Conservation (phyloP, 164 flowering plant genomes). For the Piper longum region DNA sequence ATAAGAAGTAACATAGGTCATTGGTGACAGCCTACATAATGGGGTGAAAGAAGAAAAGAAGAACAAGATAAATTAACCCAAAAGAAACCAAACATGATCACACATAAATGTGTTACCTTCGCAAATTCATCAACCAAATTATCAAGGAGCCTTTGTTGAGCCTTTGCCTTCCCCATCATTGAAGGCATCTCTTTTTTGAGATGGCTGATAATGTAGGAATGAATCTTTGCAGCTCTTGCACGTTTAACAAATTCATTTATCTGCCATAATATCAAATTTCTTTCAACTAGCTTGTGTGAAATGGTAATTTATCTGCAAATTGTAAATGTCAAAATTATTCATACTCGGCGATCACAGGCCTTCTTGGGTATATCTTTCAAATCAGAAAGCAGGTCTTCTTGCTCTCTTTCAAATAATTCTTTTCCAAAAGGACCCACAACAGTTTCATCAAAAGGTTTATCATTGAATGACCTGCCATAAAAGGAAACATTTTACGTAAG, state of each 20-base stretch:
- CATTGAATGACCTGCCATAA: constrained; percentile 76
- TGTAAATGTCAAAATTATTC: constrained; percentile 10
- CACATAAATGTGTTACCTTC: constrained; percentile 32
- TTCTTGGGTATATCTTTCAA: constrained; percentile 87
- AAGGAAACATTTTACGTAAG: background rate
- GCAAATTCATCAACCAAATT: constrained; percentile 73
- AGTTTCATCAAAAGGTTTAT: constrained; percentile 71
- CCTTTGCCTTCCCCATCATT: constrained; percentile 84
- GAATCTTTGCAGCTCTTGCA: constrained; percentile 96
- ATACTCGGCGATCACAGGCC: constrained; percentile 94
- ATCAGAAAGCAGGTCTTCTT: constrained; percentile 84
- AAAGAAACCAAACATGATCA: background rate
- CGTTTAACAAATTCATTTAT: constrained; percentile 96
- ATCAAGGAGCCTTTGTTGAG: constrained; percentile 73
- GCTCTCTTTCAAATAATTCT: constrained; percentile 88
- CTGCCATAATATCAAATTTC: constrained; percentile 15
- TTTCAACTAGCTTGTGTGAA: background rate
- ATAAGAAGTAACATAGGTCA: too few relatives aligned
- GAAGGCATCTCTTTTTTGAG: constrained; percentile 94
- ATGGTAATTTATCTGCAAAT: background rate
- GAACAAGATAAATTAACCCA: background rate
- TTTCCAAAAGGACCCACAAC: constrained; percentile 66
- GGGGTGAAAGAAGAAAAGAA: background rate
- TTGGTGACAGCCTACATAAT: too few relatives aligned
- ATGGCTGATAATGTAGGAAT: constrained; percentile 89